Percentiles rank a stretch among this genome's conserved stretches.
These are phyloP conservation scores for Darksidea phi DNA, from an alignment of 495 filamentous ascomycete genomes.

Conservation along the genomic window DNA sequence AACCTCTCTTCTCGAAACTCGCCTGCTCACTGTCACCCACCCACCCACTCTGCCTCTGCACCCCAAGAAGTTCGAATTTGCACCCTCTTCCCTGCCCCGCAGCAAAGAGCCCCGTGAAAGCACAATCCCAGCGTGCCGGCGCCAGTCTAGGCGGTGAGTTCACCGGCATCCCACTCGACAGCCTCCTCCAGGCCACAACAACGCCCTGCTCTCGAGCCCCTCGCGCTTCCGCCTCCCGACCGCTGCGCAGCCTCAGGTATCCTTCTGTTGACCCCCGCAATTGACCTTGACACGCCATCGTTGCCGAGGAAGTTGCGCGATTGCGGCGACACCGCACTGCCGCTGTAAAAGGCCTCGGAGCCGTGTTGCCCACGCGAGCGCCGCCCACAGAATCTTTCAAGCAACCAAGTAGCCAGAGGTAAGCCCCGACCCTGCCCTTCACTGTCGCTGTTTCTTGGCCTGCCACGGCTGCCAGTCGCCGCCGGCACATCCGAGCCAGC, in stretches of 20 bases:
- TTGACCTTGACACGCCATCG: conserved; percentile 21
- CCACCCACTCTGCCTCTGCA: conserved; percentile 7
- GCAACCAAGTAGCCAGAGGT: conserved; percentile 21
- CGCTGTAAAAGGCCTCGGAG: conserved; percentile 37
- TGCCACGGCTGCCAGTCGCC: background rate
- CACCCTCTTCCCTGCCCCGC: conserved; percentile 18
- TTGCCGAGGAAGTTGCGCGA: conserved; percentile 25
- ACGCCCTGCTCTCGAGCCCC: conserved; percentile 22
- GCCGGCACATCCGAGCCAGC: conserved; percentile 6
- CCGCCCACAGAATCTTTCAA: conserved; percentile 14
- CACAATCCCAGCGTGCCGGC: background rate
- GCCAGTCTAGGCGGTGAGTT: conserved; percentile 33
- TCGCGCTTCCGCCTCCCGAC: conserved; percentile 6
- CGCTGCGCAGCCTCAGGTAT: conserved; percentile 20
- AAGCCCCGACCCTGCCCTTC: conserved; percentile 5
- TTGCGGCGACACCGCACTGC: conserved; percentile 30
- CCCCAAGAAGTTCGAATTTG: conserved; percentile 5
- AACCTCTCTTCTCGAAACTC: background rate
- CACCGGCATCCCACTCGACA: conserved; percentile 31
- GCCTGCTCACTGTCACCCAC: conserved; percentile 1
- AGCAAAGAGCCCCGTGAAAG: conserved; percentile 5
- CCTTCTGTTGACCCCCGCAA: conserved; percentile 9
- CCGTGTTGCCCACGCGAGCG: conserved; percentile 28
- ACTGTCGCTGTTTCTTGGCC: background rate
- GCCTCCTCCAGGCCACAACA: conserved; percentile 32